Evolutionary conservation across 1,139 yeast species (phyloP).

Genomic region (Blastobotrys serpentis): DNA sequence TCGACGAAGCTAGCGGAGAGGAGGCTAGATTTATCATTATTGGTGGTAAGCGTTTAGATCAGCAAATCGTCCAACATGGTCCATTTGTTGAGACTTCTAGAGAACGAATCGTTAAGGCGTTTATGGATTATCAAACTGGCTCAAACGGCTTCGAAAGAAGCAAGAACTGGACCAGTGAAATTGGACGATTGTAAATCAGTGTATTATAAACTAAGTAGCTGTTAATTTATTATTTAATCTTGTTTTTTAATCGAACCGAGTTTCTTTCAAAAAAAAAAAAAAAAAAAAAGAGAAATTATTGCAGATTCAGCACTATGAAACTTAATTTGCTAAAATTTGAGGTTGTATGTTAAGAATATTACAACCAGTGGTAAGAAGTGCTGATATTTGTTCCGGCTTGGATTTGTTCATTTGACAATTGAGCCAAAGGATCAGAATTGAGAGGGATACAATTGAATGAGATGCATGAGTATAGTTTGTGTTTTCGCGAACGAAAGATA

Average conservation of each 20-base stretch:
- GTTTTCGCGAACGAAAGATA: not conserved
- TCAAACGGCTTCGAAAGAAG: constrained; percentile 74
- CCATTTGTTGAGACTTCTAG: constrained; percentile 80
- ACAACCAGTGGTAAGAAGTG: not conserved
- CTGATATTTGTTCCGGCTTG: not conserved
- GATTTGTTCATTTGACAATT: not conserved
- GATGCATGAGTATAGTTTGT: not conserved
- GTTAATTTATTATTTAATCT: not conserved
- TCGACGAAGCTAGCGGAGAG: constrained; percentile 30
- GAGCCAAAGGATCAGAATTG: not conserved
- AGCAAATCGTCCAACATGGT: constrained; percentile 82
- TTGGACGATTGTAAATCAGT: constrained; percentile 38
- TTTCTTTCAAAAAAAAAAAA: not conserved
- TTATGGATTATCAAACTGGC: constrained; percentile 65
- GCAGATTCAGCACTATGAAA: not conserved
- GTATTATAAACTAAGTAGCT: not conserved
- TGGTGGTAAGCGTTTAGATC: constrained; percentile 77
- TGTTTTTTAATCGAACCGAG: not conserved
- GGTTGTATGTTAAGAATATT: not conserved
- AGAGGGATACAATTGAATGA: not conserved
- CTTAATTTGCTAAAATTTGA: not conserved
- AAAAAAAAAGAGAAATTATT: not conserved
- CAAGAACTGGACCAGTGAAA: constrained; percentile 64
- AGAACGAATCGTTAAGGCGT: constrained; percentile 64
- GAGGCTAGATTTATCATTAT: constrained; percentile 63